phyloP scores from a whole-genome alignment of 2,329 filamentous ascomycete genomes.

The Pseudocercospora cruenta region DNA sequence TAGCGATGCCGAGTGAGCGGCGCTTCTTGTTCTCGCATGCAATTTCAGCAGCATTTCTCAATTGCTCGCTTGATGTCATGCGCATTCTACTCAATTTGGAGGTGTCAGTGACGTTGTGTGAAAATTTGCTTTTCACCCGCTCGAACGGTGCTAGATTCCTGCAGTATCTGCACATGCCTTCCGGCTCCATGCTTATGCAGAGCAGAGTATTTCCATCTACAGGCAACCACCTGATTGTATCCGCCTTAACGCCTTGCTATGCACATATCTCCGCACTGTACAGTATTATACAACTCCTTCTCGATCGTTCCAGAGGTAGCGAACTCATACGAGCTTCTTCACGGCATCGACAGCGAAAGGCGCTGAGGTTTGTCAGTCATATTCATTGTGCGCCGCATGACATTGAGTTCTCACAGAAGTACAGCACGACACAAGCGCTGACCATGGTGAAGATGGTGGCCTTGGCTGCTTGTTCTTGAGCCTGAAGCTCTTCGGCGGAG shows the following conservation, averaged over 20 bases:
- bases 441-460: conserved; percentile 70
- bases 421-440: conserved; percentile 68
- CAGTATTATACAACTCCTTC: conserved; percentile 23
- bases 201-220: background rate
- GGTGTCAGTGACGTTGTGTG: background rate
- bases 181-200: background rate
- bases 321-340: conserved; percentile 49
- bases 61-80: background rate
- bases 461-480: conserved; percentile 68
- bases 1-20: background rate
- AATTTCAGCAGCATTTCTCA: background rate
- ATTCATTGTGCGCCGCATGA: background rate
- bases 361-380: conserved; percentile 43
- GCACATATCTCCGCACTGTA: conserved; percentile 13
- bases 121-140: background rate
- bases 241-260: conserved; percentile 14
- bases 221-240: background rate
- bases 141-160: background rate
- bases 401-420: conserved; percentile 66
- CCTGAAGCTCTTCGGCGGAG: conserved; percentile 69
- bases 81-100: background rate
- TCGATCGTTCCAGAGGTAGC: background rate
- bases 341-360: conserved; percentile 60
- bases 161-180: background rate
- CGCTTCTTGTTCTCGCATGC: background rate